Percentiles rank a stretch among this genome's conserved stretches.
phyloP scores from a whole-genome alignment of 2,329 filamentous ascomycete genomes.

The Neonectria ditissima region DNA sequence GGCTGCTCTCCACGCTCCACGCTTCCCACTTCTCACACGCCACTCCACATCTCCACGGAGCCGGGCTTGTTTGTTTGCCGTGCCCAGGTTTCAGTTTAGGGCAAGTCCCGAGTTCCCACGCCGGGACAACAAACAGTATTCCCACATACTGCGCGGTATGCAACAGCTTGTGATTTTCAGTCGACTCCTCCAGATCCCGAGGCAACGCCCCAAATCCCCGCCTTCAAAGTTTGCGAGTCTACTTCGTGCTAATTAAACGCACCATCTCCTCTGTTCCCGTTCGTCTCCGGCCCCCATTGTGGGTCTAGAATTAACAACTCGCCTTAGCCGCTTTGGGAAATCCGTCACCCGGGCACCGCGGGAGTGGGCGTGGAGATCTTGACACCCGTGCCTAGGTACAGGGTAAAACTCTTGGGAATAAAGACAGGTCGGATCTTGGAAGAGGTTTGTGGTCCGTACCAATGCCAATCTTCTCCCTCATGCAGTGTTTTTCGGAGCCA shows the following conservation, averaged over 20 bases:
- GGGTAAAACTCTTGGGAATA: conserved; percentile 13
- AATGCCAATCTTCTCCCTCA: neutral
- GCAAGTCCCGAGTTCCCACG: neutral
- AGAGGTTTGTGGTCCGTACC: too few relatives aligned
- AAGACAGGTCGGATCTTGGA: neutral
- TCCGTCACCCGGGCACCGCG: conserved; percentile 23
- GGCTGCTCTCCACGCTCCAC: conserved; percentile 18
- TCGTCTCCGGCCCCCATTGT: conserved; percentile 19
- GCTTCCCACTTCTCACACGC: conserved; percentile 11
- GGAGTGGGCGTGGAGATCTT: conserved; percentile 25
- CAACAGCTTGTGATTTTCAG: neutral
- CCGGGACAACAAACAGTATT: neutral
- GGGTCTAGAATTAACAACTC: conserved; percentile 27
- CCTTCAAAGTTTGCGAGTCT: too few relatives aligned
- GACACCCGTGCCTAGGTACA: conserved; percentile 11
- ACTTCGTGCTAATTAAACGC: neutral
- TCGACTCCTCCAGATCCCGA: neutral
- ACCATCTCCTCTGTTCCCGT: conserved; percentile 10
- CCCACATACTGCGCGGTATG: too few relatives aligned
- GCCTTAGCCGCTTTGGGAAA: conserved; percentile 20
- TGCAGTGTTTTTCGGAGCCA: too few relatives aligned
- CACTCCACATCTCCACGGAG: conserved; percentile 21
- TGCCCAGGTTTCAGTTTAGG: conserved; percentile 22
- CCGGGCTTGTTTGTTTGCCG: conserved; percentile 6
- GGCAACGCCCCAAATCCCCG: neutral